Evolutionary conservation across 495 filamentous ascomycete genomes (phyloP).

Genomic region (Xylaria sp.): DNA sequence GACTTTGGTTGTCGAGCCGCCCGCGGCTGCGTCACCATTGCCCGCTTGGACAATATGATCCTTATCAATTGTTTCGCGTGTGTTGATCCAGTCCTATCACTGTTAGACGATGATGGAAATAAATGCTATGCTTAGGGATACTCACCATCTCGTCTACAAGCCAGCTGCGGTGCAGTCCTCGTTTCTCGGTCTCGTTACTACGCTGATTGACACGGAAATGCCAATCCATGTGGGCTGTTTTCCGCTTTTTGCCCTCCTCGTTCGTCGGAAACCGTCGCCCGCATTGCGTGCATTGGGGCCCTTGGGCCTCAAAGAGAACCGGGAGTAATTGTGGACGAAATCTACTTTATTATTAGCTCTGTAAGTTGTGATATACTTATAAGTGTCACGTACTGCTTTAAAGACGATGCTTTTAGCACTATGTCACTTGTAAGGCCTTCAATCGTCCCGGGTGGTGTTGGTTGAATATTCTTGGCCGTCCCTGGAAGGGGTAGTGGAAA

Average conservation of each 20-base stretch:
- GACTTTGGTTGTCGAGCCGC: constrained; percentile 35
- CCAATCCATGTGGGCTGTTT: constrained; percentile 96
- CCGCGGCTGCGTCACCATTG: constrained; percentile 29
- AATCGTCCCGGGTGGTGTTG: constrained; percentile 30
- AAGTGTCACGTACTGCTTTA: constrained; percentile 73
- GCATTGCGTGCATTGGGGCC: constrained; percentile 88
- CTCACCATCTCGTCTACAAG: constrained; percentile 90
- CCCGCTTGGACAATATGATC: constrained; percentile 50
- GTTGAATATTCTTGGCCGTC: constrained; percentile 18
- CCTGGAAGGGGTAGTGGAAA: constrained; percentile 40
- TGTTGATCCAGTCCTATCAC: constrained; percentile 83
- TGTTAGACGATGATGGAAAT: constrained; percentile 30
- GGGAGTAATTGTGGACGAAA: constrained; percentile 76
- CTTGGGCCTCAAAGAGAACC: constrained; percentile 76
- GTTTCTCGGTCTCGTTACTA: constrained; percentile 78
- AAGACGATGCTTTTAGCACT: constrained; percentile 71
- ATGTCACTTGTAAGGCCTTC: constrained; percentile 63
- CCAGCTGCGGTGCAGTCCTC: constrained; percentile 89
- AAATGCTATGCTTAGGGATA: constrained; percentile 30
- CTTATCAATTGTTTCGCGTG: constrained; percentile 75
- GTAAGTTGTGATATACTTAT: constrained; percentile 17
- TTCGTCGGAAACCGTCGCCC: constrained; percentile 82
- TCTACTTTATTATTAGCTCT: constrained; percentile 53
- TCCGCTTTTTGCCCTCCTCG: constrained; percentile 79
- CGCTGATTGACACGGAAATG: constrained; percentile 94